Conservation (phyloP, 495 filamentous ascomycete genomes). For the Pseudoneurospora amorphoporcata region DNA sequence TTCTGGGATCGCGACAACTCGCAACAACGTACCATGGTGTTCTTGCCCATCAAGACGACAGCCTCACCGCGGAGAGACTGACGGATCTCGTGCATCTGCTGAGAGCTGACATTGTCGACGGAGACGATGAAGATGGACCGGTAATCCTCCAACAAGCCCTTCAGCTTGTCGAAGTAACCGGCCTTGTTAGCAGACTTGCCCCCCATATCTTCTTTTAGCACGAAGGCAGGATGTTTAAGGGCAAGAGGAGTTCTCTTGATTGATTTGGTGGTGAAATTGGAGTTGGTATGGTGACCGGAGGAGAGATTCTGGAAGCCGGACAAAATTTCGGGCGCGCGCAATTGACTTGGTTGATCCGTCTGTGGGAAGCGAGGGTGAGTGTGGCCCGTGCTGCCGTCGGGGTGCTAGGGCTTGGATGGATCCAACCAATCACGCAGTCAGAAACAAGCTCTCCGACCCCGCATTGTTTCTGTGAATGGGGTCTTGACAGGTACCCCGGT, state of each 20-base stretch:
- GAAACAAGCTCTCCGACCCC: background rate
- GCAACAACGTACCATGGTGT: conserved; percentile 73
- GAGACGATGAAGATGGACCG: conserved; percentile 92
- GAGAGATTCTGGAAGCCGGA: conserved; percentile 11
- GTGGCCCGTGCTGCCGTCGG: conserved; percentile 4
- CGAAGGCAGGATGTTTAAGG: conserved; percentile 99
- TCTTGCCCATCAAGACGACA: conserved; percentile 99
- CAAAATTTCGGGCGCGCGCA: conserved; percentile 16
- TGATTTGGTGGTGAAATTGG: conserved; percentile 8
- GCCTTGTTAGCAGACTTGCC: conserved; percentile 90
- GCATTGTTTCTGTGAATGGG: background rate
- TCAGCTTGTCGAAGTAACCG: conserved; percentile 99
- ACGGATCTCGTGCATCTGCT: conserved; percentile 99
- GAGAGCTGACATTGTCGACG: conserved; percentile 93
- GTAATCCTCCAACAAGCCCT: conserved; percentile 85
- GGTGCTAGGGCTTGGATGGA: conserved; percentile 21
- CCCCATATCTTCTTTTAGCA: conserved; percentile 94
- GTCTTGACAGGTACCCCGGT: background rate
- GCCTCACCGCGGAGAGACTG: conserved; percentile 73
- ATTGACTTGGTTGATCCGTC: conserved; percentile 13
- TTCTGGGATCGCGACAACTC: background rate
- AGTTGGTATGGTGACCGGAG: conserved; percentile 5
- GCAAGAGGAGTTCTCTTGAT: conserved; percentile 35
- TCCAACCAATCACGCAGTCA: conserved; percentile 9
- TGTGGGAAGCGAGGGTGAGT: conserved; percentile 11